A percentile compares a stretch with the other conserved stretches of the same genome.
Evolutionary conservation across 2,329 filamentous ascomycete species (phyloP).

Genomic region (Xylaria sp.): DNA sequence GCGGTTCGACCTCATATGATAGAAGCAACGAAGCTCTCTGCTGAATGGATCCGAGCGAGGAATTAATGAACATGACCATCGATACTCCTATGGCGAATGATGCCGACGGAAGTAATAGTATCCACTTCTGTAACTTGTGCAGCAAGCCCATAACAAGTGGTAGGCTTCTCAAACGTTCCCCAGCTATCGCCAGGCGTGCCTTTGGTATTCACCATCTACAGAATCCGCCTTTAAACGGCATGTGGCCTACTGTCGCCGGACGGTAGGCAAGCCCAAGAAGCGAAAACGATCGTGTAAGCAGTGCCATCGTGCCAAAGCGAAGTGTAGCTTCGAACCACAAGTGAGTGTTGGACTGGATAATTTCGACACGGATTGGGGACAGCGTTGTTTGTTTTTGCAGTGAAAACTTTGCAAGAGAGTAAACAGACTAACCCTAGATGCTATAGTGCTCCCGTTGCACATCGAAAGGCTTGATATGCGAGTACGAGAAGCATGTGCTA

Average conservation of each 20-base stretch:
- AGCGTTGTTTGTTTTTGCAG: background rate
- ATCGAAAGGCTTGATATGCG: conserved; percentile 38
- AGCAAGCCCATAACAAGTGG: conserved; percentile 43
- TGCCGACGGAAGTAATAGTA: conserved; percentile 14
- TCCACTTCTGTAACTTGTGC: conserved; percentile 41
- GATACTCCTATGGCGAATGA: conserved; percentile 16
- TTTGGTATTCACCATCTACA: conserved; percentile 17
- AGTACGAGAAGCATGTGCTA: conserved; percentile 37
- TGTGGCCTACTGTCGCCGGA: conserved; percentile 42
- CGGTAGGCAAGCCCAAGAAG: conserved; percentile 37
- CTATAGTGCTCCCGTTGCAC: conserved; percentile 38
- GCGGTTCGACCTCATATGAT: background rate
- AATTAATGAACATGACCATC: conserved; percentile 7
- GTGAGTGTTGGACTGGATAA: conserved; percentile 35
- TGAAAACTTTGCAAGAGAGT: background rate
- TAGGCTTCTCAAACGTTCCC: conserved; percentile 21
- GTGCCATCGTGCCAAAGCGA: conserved; percentile 42
- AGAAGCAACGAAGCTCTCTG: background rate
- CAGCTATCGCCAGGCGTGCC: background rate
- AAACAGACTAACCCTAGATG: conserved; percentile 9
- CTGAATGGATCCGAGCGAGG: conserved; percentile 1
- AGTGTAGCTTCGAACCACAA: conserved; percentile 43
- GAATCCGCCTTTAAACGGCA: conserved; percentile 44
- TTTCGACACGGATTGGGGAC: conserved; percentile 27
- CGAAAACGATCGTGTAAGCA: conserved; percentile 42